These are phyloP conservation scores for Oryza meyeriana DNA, from an alignment of 176 grass and related monocot genomes.

Conservation along the genomic window DNA sequence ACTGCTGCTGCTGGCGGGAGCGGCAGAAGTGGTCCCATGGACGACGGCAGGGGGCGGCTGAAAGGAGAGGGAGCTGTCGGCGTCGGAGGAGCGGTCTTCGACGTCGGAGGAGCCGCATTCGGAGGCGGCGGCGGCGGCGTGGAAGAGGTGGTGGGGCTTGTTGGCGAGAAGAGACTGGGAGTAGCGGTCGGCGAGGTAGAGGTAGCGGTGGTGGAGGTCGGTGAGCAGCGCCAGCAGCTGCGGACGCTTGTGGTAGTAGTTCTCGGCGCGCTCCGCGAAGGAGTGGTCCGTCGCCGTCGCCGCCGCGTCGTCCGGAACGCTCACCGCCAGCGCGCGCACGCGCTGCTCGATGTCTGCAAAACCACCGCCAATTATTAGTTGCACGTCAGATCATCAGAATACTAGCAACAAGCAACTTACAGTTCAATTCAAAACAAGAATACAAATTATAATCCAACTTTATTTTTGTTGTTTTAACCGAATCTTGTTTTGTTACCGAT, in stretches of 20 bases:
- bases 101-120: slow-evolving; percentile 39
- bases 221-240: slow-evolving; percentile 81
- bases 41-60: slow-evolving; percentile 18
- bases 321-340: slow-evolving; percentile 58
- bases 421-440: too few relatives aligned
- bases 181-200: slow-evolving; percentile 96
- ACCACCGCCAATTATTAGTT: not conserved
- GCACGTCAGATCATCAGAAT: not conserved
- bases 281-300: slow-evolving; percentile 45
- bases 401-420: too few relatives aligned
- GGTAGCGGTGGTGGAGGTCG: slow-evolving; percentile 88
- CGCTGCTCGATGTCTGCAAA: slow-evolving; percentile 76
- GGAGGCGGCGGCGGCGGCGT: not conserved
- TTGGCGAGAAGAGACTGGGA: slow-evolving; percentile 52
- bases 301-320: slow-evolving; percentile 47
- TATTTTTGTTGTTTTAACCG: too few relatives aligned
- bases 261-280: slow-evolving; percentile 71
- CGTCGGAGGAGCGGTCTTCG: slow-evolving; percentile 64
- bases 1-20: not conserved
- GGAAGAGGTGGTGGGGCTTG: not conserved
- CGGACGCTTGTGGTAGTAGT: slow-evolving; percentile 79
- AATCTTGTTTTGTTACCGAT: too few relatives aligned
- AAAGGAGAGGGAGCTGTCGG: slow-evolving; percentile 83
- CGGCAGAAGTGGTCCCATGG: not conserved
- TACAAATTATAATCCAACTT: too few relatives aligned